These are phyloP conservation scores for Cryphonectria radicalis DNA, from an alignment of 2,329 filamentous ascomycete species.

Conservation along the genomic window DNA sequence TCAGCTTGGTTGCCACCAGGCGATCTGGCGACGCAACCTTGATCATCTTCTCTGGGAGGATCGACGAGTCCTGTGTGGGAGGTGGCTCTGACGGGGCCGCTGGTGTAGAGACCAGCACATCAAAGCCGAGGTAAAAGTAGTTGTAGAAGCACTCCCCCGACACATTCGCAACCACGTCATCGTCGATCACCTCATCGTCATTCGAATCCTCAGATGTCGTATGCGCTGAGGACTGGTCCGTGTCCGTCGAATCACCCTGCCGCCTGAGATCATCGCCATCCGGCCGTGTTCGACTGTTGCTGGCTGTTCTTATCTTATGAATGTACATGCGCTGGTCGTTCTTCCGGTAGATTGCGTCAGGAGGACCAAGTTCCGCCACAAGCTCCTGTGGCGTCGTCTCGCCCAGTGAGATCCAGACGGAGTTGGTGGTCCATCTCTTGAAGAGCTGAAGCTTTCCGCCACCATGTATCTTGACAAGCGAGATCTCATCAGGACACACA, in stretches of 20 bases:
- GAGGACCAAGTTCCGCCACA: constrained; percentile 86
- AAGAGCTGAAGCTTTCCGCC: constrained; percentile 79
- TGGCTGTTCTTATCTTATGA: constrained; percentile 66
- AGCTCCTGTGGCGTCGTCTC: constrained; percentile 92
- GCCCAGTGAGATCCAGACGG: constrained; percentile 75
- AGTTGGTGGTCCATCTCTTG: constrained; percentile 68
- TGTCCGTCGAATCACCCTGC: constrained; percentile 67
- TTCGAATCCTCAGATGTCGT: constrained; percentile 73
- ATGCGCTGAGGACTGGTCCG: constrained; percentile 75
- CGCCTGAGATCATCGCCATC: constrained; percentile 49
- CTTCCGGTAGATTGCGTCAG: constrained; percentile 92
- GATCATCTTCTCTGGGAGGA: constrained; percentile 40
- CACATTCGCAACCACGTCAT: constrained; percentile 56
- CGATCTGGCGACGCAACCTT: constrained; percentile 59
- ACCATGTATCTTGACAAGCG: constrained; percentile 76
- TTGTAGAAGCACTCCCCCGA: constrained; percentile 90
- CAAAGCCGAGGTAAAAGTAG: constrained; percentile 95
- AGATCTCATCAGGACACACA: constrained; percentile 84
- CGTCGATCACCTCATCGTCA: constrained; percentile 60
- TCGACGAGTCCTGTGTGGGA: constrained; percentile 48
- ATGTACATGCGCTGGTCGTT: constrained; percentile 88
- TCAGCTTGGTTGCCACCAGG: constrained; percentile 86
- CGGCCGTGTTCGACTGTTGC: constrained; percentile 54
- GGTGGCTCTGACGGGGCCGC: constrained; percentile 66
- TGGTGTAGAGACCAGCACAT: constrained; percentile 85